Evolutionary conservation across 1,139 yeast species (phyloP).

Genomic region (Yamadazyma triangularis): DNA sequence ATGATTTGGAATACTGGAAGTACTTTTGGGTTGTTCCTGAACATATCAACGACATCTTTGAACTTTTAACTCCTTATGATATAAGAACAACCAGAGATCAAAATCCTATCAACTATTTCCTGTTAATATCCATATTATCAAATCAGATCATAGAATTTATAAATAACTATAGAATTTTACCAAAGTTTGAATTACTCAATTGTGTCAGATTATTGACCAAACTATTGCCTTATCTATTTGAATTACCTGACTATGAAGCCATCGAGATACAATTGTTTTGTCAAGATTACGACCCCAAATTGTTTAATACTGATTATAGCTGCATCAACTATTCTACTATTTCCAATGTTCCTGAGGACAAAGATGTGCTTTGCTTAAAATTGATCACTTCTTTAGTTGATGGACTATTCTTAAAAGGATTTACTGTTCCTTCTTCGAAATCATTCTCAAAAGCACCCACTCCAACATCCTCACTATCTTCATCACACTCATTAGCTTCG

Average conservation of each 20-base stretch:
- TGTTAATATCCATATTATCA: constrained; percentile 44
- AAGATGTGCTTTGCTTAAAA: constrained; percentile 35
- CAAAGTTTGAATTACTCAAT: constrained; percentile 34
- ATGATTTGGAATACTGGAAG: constrained; percentile 51
- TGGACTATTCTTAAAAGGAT: constrained; percentile 52
- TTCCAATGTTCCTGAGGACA: constrained; percentile 4
- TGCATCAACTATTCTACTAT: neutral
- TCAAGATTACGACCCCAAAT: constrained; percentile 4
- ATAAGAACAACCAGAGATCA: constrained; percentile 55
- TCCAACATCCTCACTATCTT: too few species aligned
- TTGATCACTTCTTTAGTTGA: constrained; percentile 14
- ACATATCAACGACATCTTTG: constrained; percentile 48
- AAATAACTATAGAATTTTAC: constrained; percentile 3
- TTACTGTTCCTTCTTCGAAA: constrained; percentile 37
- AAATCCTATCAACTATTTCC: constrained; percentile 52
- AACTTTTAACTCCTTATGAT: constrained; percentile 52
- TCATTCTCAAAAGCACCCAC: too few species aligned
- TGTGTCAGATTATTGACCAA: constrained; percentile 65
- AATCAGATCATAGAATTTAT: constrained; percentile 23
- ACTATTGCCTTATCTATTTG: constrained; percentile 65
- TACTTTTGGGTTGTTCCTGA: constrained; percentile 29
- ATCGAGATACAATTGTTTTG: constrained; percentile 38
- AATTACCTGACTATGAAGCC: constrained; percentile 29
- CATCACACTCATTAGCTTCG: too few species aligned
- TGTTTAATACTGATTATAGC: neutral